Evolutionary conservation across 371 early-diverging fungal species (phyloP).

Genomic region (Thermomucor indicae-seudaticae): DNA sequence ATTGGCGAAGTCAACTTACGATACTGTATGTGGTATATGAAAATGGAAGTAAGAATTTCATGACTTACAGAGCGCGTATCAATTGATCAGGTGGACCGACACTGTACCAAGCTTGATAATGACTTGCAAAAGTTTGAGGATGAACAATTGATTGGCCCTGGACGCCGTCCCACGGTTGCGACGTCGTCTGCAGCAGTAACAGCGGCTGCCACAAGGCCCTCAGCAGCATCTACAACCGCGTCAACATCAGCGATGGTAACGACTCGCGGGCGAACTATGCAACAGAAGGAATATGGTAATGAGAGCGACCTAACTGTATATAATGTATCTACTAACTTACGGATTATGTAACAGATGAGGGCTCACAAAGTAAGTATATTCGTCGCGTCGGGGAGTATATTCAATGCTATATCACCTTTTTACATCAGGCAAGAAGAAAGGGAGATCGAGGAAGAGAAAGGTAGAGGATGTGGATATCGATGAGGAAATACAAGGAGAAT

Average conservation of each 20-base stretch:
- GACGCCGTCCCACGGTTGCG: slow-evolving; percentile 10
- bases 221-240: neutral
- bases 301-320: too few species aligned
- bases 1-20: slow-evolving; percentile 89
- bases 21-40: slow-evolving; percentile 59
- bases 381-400: too few species aligned
- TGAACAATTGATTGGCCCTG: slow-evolving; percentile 72
- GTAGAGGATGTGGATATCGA: too few species aligned
- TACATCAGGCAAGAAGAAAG: neutral
- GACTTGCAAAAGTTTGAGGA: slow-evolving; percentile 89
- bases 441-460: slow-evolving; percentile 15
- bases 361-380: too few species aligned
- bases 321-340: too few species aligned
- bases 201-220: slow-evolving; percentile 12
- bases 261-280: too few species aligned
- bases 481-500: slow-evolving; percentile 14
- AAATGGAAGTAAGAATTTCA: neutral
- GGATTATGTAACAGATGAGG: too few species aligned
- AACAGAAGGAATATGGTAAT: too few species aligned
- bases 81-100: slow-evolving; percentile 75
- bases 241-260: too few species aligned
- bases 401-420: too few species aligned
- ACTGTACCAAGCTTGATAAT: slow-evolving; percentile 86
- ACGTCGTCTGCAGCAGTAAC: slow-evolving; percentile 17
- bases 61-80: neutral